Evolutionary conservation across 768 basidiomycete genomes (phyloP), one percentile per base, ranked within the genome.

Genomic region (Boletus tomentosulus): DNA sequence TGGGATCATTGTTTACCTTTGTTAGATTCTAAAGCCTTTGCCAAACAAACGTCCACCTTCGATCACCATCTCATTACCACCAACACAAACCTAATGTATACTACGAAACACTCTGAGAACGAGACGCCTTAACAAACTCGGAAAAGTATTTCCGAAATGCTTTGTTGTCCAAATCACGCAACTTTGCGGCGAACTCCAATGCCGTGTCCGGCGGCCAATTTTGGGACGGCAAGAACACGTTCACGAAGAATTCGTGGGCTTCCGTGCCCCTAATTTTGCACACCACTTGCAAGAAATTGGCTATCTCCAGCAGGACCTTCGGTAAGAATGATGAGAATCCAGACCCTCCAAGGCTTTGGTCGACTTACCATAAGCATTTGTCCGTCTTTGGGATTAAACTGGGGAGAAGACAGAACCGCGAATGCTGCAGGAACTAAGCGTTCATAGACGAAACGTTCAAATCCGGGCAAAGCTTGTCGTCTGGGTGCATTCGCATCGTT

Each of bases 391-490:
- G 87, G 75, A 65, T 94, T 95, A 67, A 97, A 91, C 38, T 85
- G 82, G 0, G 87, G 83, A 9, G 79, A 75, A 11, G 89, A 85
- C 1, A 92, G 82, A 4, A 98, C 82, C 8, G 84, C 79, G 69
- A 99, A 97, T 24, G 86, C 87, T 3, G 83, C 74, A 11, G 92
- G 90, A 48, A 98, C 75, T 33, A 96, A 71, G 12, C 85, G 82
- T 57, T 94, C 88, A 63, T 98, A 98, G 30, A 96, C 81, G 67
- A 95, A 95, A 13, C 83, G 80, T 60, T 98, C 94, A 60, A 97
- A 98, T 1, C 96, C 95, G 11, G 93, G 92, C 42, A 98, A 71
- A 11, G 76, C 73, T 25, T 61, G 62, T 33, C 62, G 66, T 35
- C 49, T 55, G 15, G 57, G 57, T 15, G 74, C 74, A 47, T 75